A percentile compares a stretch with the other conserved stretches of the same genome.
phyloP scores from a whole-genome alignment of 176 grass and related monocot species.

The Cenchrus purpureus region DNA sequence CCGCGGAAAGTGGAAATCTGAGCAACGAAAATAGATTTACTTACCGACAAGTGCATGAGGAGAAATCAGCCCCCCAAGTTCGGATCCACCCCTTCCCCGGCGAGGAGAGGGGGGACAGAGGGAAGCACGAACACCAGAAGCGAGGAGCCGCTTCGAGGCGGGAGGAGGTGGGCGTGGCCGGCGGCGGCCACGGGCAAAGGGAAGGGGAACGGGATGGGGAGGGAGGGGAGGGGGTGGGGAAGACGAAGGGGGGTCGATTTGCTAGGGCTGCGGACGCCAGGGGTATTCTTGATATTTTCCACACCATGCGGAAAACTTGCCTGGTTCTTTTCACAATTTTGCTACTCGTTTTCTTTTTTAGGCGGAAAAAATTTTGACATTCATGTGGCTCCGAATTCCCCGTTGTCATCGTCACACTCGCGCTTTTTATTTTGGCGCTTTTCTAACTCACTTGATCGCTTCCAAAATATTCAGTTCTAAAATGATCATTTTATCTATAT shows the following conservation, averaged over 20 bases:
- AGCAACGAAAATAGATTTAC: background rate
- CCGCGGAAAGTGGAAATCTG: background rate
- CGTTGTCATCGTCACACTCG: background rate
- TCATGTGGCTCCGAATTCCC: background rate
- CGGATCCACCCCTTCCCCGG: background rate
- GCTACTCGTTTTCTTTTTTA: background rate
- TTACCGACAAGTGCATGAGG: background rate
- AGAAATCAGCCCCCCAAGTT: background rate
- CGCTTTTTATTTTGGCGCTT: background rate
- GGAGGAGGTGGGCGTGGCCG: background rate
- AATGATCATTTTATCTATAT: too few relatives aligned
- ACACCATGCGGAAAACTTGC: background rate
- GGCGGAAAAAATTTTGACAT: background rate
- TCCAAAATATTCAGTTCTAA: too few relatives aligned
- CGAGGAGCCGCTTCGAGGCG: background rate
- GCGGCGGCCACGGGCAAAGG: background rate
- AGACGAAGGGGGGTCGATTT: constrained; percentile 17
- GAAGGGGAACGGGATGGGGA: background rate
- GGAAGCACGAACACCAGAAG: background rate
- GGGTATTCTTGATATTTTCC: constrained; percentile 29
- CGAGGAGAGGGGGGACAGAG: background rate
- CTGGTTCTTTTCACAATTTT: constrained; percentile 34
- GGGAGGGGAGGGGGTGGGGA: background rate
- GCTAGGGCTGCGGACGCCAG: constrained; percentile 6
- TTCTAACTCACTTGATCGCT: too few relatives aligned